A percentile compares a stretch with the other conserved stretches of the same genome.
phyloP scores from a whole-genome alignment of 805 yeast species.

The Saccharomycopsis synnaedendra region DNA sequence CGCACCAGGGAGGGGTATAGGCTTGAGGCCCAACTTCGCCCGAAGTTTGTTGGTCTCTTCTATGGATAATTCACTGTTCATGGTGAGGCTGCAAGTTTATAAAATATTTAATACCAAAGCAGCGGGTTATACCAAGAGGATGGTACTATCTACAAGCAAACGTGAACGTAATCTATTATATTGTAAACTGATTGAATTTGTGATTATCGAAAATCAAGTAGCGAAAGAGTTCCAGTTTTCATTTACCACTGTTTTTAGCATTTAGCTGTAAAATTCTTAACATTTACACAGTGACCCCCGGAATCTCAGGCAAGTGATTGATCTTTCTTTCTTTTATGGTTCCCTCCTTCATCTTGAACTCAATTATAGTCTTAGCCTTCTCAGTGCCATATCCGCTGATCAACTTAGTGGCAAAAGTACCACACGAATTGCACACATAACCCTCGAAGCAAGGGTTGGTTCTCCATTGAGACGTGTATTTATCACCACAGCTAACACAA shows the following conservation, averaged over 20 bases:
- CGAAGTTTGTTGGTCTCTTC: constrained; percentile 39
- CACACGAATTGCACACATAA: constrained; percentile 11
- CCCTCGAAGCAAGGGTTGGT: constrained; percentile 4
- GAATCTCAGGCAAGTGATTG: too few species aligned
- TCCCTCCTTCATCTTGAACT: constrained; percentile 2
- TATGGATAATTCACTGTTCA: constrained; percentile 20
- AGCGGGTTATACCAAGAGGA: too few species aligned
- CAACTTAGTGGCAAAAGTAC: constrained; percentile 6
- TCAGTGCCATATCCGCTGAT: background rate
- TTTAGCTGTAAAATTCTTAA: too few species aligned
- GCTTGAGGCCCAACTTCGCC: constrained; percentile 31
- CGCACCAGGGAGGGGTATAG: constrained; percentile 20
- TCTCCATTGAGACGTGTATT: constrained; percentile 11
- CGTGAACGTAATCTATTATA: too few species aligned
- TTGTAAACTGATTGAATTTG: too few species aligned
- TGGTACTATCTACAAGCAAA: too few species aligned
- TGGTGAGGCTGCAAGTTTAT: background rate
- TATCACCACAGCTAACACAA: constrained; percentile 4
- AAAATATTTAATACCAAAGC: too few species aligned
- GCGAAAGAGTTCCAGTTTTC: too few species aligned
- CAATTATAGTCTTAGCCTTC: constrained; percentile 2
- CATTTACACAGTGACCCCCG: too few species aligned
- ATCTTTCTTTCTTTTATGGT: background rate
- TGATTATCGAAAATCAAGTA: too few species aligned
- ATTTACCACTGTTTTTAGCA: too few species aligned